phyloP scores from a whole-genome alignment of 345 rosid species.

The Melaleuca alternifolia region DNA sequence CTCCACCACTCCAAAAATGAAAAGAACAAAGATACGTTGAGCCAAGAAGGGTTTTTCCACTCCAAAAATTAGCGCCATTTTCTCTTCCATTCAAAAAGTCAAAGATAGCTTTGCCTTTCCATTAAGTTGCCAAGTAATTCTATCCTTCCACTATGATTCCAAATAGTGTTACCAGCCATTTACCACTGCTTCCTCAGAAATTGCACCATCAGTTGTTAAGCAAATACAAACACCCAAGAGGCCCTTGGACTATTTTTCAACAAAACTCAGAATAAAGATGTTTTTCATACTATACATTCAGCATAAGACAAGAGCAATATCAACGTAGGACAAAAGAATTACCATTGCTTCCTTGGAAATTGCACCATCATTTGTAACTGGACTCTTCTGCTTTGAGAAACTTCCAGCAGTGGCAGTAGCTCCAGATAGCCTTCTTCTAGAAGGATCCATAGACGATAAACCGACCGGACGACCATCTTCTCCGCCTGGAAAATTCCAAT shows the following conservation, averaged over 20 bases:
- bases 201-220: not conserved
- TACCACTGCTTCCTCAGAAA: not conserved
- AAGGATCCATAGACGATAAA: conserved; percentile 52
- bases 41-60: not conserved
- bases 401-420: conserved; percentile 45
- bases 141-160: not conserved
- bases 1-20: not conserved
- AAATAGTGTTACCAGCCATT: not conserved
- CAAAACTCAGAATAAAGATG: not conserved
- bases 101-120: not conserved
- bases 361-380: conserved; percentile 41
- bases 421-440: conserved; percentile 65
- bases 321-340: not conserved
- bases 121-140: not conserved
- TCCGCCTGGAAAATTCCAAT: conserved; percentile 35
- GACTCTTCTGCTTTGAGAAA: conserved; percentile 58
- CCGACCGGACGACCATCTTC: conserved; percentile 36
- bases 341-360: conserved; percentile 49
- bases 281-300: not conserved
- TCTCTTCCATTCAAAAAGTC: not conserved
- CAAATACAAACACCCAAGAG: not conserved
- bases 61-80: not conserved
- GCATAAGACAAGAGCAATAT: not conserved
- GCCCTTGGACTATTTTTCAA: not conserved
- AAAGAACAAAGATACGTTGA: not conserved